Evolutionary conservation across 2,329 filamentous ascomycete species (phyloP), one percentile per base, ranked within the genome.

Genomic region (Sphaerostilbella broomeana): DNA sequence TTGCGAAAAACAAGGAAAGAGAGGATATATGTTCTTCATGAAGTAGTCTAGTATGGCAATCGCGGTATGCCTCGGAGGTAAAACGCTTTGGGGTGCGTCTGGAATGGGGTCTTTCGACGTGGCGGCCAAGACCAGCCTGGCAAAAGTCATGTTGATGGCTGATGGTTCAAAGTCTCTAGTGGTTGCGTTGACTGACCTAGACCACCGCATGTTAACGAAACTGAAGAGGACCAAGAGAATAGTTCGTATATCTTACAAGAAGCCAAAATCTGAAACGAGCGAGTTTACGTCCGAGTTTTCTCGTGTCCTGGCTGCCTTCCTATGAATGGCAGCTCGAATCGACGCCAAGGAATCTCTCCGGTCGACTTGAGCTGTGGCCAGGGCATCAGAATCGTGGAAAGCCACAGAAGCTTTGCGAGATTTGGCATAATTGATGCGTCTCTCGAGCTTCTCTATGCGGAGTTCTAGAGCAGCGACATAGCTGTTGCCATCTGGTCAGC

Each of bases 391-490:
- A 45, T 85, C 81, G 49, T 81, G 71, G 51, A 84, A 72, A 17
- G 75, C 69, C 12, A 86, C 70, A 4, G 84, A 84, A 10, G 77
- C 81, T 50, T 86, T 86, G 48, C 84, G 79, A 15, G 79, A 77
- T 51, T 77, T 72, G 36, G 81, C 81, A 62, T 79, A 84, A 22
- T 75, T 71, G 32, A 95, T 73, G 42, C 81, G 80, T 56, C 79
- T 82, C 61, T 95, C 86, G 7, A 97, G 75, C 61, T 85, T 86
- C 60, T 97, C 89, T 50, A 94, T 82, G 42, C 86, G 81, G 12
- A 89, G 79, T 60, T 97, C 90, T n/a, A 98, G 73, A 1, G 90
- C 94, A 6, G 90, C 87, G 30, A 97, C 89, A 70, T 97, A 98
- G 63, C 80, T 84, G 29, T 28, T 41, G 15, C 8, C 16, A 32